These are phyloP conservation scores for Diaporthe nobilis DNA, from an alignment of 2,329 filamentous ascomycete species.

Conservation along the genomic window DNA sequence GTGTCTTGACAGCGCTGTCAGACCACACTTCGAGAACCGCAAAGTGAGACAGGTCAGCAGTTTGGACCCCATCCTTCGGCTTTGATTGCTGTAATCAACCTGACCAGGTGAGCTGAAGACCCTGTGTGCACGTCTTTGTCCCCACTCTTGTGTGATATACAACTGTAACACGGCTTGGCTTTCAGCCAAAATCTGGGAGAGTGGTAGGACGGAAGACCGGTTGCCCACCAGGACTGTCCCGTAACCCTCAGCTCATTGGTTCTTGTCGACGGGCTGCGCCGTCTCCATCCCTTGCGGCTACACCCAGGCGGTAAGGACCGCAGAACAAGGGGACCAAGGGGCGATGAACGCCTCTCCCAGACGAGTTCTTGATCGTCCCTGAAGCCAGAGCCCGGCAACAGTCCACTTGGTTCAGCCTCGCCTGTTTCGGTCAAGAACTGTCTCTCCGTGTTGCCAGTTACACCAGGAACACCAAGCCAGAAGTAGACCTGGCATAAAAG, in stretches of 20 bases:
- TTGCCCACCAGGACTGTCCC: not conserved
- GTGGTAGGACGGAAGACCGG: not conserved
- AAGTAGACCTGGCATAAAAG: not conserved
- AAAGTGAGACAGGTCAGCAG: constrained; percentile 21
- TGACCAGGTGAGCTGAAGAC: not conserved
- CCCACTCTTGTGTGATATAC: not conserved
- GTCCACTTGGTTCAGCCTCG: not conserved
- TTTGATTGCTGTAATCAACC: not conserved
- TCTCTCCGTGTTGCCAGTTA: constrained; percentile 9
- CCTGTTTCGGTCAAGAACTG: constrained; percentile 14
- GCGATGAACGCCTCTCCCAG: not conserved
- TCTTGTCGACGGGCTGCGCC: not conserved
- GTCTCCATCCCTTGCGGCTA: constrained; percentile 25
- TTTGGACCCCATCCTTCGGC: not conserved
- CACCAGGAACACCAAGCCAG: not conserved
- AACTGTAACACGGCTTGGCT: not conserved
- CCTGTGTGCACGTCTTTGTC: not conserved
- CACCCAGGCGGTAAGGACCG: not conserved
- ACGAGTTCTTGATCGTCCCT: not conserved
- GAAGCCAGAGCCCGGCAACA: not conserved
- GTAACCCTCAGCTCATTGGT: not conserved
- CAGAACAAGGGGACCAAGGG: not conserved
- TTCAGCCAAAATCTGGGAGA: constrained; percentile 8
- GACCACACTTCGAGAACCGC: constrained; percentile 4
- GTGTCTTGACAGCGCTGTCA: not conserved